These are phyloP conservation scores for Cystobasidiaceae sp. DNA, from an alignment of 1,284 basidiomycete genomes.

Conservation along the genomic window DNA sequence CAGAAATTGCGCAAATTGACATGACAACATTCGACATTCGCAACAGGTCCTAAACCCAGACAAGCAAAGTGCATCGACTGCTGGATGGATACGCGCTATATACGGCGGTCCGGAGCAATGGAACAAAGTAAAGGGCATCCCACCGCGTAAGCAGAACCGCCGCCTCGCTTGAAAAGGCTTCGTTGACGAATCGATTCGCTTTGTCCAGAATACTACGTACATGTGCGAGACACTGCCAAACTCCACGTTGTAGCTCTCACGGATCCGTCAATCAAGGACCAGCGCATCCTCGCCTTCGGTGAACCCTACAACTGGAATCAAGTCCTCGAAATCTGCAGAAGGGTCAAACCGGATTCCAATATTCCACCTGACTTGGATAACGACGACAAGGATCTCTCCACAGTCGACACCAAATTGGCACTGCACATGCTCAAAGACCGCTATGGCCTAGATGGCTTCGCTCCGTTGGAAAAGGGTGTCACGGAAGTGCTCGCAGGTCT, in stretches of 20 bases:
- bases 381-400: constrained; percentile 11
- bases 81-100: constrained; percentile 16
- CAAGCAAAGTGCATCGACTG: constrained; percentile 14
- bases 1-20: neutral
- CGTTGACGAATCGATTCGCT: too few species aligned
- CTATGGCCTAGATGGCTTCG: constrained; percentile 2
- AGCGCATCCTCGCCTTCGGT: constrained; percentile 10
- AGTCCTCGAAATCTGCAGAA: neutral
- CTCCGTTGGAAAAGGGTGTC: constrained; percentile 3
- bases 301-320: neutral
- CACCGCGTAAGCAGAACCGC: neutral
- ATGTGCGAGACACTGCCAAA: neutral
- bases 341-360: constrained; percentile 1
- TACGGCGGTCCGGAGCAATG: neutral
- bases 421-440: constrained; percentile 12
- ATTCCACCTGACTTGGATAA: constrained; percentile 8
- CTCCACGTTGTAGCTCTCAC: constrained; percentile 3
- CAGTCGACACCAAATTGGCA: constrained; percentile 13
- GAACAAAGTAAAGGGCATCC: neutral
- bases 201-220: constrained; percentile 8
- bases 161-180: too few species aligned
- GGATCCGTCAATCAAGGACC: constrained; percentile 6
- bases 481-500: neutral
- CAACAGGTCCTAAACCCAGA: constrained; percentile 24
- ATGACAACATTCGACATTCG: neutral